Base-by-base conservation (phyloP, 495 filamentous ascomycete species). In the Aspergillus bridgeri region DNA sequence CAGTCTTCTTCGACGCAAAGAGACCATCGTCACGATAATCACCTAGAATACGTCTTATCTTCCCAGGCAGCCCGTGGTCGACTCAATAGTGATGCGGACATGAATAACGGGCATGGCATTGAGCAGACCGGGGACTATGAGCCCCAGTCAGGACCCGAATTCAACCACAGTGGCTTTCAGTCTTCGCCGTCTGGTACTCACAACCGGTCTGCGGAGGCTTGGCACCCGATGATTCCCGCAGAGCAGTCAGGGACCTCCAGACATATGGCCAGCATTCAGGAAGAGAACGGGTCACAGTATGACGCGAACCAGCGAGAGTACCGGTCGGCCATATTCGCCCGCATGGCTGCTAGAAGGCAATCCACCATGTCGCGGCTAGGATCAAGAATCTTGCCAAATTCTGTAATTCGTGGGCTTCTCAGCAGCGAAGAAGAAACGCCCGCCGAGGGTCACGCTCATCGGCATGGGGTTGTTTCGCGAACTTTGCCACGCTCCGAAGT, bases 341-440 rank as follows among this genome's bases (percentile, higher is more conserved):
- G 75, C 33, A 70, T 76, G 66, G 64, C 75, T 54, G 75, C 79
- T 15, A 73, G 78, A 59, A 73, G 77, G 51, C 78, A 76, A 54
- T 80, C 80, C 11, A 76, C 75, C 15, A 77, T 83, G 70, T 80
- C 80, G 50, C 69, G 80, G 9, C 57, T 83, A 25, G 76, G 79
- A 20, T 80, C 79, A 9, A 72, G 77, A 56, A 70, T 83, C 22
- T 62, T 81, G 21, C 79, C 79, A n/a, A 75, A 80, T 53, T 75
- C 74, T 15, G 73, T 79, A 15, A 77, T 76, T 15, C 72, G 74
- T 22, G 75, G 73, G 7, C 65, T 75, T 33, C 66, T 77, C 6
- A 75, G 60, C 56, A 78, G 78, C 48, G 70, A 76, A 63, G 74
- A 79, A 61, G 75, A 83, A 59, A 75, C 77, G 38, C 69, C 75